Evolutionary conservation across 805 yeast species (phyloP).

Genomic region (Pichia rugopelliculosa): DNA sequence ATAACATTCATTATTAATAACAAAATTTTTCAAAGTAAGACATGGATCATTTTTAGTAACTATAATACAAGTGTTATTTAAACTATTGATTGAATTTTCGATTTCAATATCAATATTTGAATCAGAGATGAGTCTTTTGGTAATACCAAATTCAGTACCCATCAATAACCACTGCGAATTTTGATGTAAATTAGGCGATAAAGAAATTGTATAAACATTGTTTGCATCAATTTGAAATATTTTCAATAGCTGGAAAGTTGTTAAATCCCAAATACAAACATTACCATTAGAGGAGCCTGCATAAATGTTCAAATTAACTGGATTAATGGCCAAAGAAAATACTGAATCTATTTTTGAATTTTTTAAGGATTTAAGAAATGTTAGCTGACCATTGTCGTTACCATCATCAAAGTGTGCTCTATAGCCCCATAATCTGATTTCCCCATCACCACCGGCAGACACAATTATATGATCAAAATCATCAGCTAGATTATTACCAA

Average conservation of each 20-base stretch:
- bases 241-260: constrained; percentile 62
- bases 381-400: constrained; percentile 8
- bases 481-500: constrained; percentile 23
- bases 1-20: constrained; percentile 33
- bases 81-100: constrained; percentile 29
- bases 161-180: constrained; percentile 35
- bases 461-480: constrained; percentile 36
- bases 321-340: constrained; percentile 48
- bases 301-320: constrained; percentile 62
- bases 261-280: constrained; percentile 80
- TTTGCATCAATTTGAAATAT: constrained; percentile 35
- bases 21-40: constrained; percentile 47
- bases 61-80: constrained; percentile 1
- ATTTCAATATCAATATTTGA: constrained; percentile 21
- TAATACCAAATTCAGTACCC: constrained; percentile 37
- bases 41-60: constrained; percentile 27
- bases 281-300: constrained; percentile 74
- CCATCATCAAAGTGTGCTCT: constrained; percentile 8
- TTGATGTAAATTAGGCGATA: constrained; percentile 32
- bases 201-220: constrained; percentile 56
- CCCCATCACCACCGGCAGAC: constrained; percentile 89
- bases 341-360: constrained; percentile 54
- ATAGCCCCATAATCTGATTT: constrained; percentile 72
- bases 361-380: constrained; percentile 36
- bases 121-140: constrained; percentile 9